These are phyloP conservation scores for Nitzschia sp. DNA, from an alignment of 108 stramenopile species.

Conservation along the genomic window DNA sequence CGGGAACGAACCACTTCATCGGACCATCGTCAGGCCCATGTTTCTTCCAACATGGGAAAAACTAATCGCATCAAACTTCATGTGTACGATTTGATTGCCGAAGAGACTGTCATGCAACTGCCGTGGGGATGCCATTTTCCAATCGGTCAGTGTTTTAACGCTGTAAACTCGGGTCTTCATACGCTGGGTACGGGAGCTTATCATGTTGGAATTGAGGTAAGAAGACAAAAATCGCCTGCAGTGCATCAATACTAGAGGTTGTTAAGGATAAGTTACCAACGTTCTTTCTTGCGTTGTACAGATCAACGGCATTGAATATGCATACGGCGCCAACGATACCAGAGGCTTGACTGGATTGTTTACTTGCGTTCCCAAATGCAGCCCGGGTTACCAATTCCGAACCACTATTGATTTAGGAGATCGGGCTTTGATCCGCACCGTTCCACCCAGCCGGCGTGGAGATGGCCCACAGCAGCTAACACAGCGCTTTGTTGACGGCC, in stretches of 20 bases:
- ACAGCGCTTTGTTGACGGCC: slow-evolving; percentile 49
- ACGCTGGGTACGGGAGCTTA: slow-evolving; percentile 81
- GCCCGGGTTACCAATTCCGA: slow-evolving; percentile 78
- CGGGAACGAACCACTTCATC: not conserved
- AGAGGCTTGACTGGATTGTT: slow-evolving; percentile 77
- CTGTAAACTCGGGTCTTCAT: slow-evolving; percentile 69
- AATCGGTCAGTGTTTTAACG: slow-evolving; percentile 70
- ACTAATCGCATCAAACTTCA: slow-evolving; percentile 48
- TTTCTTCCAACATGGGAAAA: not conserved
- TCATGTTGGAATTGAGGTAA: slow-evolving; percentile 81
- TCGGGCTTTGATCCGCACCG: slow-evolving; percentile 34
- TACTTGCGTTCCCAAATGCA: slow-evolving; percentile 70
- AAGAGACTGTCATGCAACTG: slow-evolving; percentile 62
- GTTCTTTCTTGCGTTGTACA: no score
- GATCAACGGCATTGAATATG: slow-evolving; percentile 82
- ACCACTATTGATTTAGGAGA: slow-evolving; percentile 76
- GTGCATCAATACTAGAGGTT: not conserved
- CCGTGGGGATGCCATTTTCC: slow-evolving; percentile 75
- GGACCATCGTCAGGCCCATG: not conserved
- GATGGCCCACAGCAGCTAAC: not conserved
- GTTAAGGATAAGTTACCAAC: not conserved
- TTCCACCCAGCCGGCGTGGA: slow-evolving; percentile 10
- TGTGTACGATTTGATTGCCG: slow-evolving; percentile 71
- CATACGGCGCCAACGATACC: slow-evolving; percentile 70
- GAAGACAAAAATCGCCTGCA: not conserved